Percentiles rank a stretch among this genome's conserved stretches.
Evolutionary conservation across 2,329 filamentous ascomycete species (phyloP).

Genomic region (Podosphaera fusca): DNA sequence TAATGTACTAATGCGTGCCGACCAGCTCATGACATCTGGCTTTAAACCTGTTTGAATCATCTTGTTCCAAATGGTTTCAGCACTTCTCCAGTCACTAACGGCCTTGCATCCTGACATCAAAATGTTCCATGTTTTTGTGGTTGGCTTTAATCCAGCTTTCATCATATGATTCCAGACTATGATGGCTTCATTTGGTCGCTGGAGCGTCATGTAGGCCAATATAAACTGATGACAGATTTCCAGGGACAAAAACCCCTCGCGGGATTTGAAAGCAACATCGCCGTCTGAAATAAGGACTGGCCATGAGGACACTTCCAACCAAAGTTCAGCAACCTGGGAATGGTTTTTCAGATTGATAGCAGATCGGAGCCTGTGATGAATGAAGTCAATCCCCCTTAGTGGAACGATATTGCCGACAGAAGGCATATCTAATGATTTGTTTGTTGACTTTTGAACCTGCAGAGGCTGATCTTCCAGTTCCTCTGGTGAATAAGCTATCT

Average conservation of each 20-base stretch:
- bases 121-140: constrained; percentile 42
- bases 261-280: neutral
- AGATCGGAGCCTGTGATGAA: constrained; percentile 6
- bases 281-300: constrained; percentile 4
- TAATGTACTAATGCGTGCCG: constrained; percentile 41
- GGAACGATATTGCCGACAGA: neutral
- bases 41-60: constrained; percentile 32
- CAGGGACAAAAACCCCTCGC: constrained; percentile 6
- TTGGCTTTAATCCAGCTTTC: constrained; percentile 30
- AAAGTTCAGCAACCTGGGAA: constrained; percentile 8
- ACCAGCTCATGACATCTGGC: constrained; percentile 47
- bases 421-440: neutral
- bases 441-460: neutral
- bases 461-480: neutral
- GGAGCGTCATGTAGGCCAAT: constrained; percentile 22
- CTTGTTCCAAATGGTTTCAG: constrained; percentile 44
- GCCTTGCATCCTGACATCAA: constrained; percentile 50
- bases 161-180: constrained; percentile 34
- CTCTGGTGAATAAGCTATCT: neutral
- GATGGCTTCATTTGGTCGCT: constrained; percentile 21
- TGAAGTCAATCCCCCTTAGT: neutral
- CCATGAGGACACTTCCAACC: constrained; percentile 10
- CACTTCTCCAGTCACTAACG: constrained; percentile 30
- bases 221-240: constrained; percentile 23
- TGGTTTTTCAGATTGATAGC: constrained; percentile 9